phyloP scores from a whole-genome alignment of 2,329 filamentous ascomycete genomes.

The Aureobasidium sp. region DNA sequence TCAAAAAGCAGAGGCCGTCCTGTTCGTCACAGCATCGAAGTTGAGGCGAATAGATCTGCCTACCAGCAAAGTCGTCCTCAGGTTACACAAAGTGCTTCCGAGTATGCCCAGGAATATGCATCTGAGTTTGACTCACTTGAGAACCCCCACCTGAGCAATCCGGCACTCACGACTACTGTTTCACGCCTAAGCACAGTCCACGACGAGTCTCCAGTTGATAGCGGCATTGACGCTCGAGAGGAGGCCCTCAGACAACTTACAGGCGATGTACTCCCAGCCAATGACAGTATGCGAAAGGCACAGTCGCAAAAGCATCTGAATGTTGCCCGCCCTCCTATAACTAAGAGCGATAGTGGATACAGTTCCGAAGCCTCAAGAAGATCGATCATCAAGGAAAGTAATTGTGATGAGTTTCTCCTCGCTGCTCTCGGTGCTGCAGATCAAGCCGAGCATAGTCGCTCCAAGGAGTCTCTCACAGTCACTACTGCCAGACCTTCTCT shows the following conservation, averaged over 20 bases:
- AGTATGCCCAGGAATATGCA: constrained; percentile 22
- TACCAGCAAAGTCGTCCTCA: neutral
- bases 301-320: neutral
- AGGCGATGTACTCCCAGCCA: constrained; percentile 13
- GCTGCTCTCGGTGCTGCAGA: constrained; percentile 1
- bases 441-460: constrained; percentile 1
- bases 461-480: neutral
- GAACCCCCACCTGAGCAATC: constrained; percentile 19
- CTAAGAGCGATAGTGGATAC: constrained; percentile 29
- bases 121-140: constrained; percentile 19
- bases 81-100: neutral
- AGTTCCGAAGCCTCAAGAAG: constrained; percentile 25
- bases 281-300: neutral
- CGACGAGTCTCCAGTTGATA: constrained; percentile 16
- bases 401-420: constrained; percentile 17
- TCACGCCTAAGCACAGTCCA: constrained; percentile 25
- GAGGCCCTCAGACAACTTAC: constrained; percentile 24
- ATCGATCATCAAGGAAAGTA: constrained; percentile 16
- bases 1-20: constrained; percentile 5
- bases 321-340: neutral
- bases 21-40: neutral
- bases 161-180: constrained; percentile 17
- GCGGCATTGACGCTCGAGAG: constrained; percentile 18
- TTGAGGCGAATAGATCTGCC: neutral
- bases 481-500: neutral